Base-by-base conservation (phyloP, 2,329 filamentous ascomycete species). In the Cryphonectria carpinicola region DNA sequence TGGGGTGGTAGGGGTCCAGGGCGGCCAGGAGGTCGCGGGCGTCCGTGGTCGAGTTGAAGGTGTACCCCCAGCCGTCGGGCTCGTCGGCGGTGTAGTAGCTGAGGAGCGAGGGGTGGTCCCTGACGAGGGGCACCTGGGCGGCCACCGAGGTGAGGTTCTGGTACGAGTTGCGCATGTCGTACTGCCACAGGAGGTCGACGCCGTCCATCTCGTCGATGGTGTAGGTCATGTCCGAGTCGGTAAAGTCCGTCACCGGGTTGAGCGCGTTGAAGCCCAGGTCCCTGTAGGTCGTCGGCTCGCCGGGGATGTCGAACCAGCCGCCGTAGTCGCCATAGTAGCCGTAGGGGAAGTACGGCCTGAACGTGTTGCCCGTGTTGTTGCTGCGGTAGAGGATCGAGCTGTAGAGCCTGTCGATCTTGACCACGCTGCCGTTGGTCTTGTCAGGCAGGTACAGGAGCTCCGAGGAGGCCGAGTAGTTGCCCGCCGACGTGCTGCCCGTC, bases 1-100 rank as follows among this genome's bases (percentile, higher is more conserved):
- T 84, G 0, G 88, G 88, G 78, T 90, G 89, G 78, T 90, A 90
- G 0, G 86, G 86, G 77, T 91, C 89, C 1, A 89, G 77, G 0
- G 76, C 71, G 70, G 81, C 82, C 75, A 89, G 83, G 7, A 82
- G 75, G 46, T 81, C 76, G 74, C 85, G 83, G 0, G 84, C 81
- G 28, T 79, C 73, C 1, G 73, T 71, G 0, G 87, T 83, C 0
- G 82, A 81, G 70, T 85, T 80, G 69, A 89, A 82, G 7, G 87
- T 84, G 74, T 89, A 83, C 69, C 86, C 83, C 77, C 83, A 82
- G 28, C 88, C 88, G 75, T 89, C 88, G 6, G 87, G 86, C 81
- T 86, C 83, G 67, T 85, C 84, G 1, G 81, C 79, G 10, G 78
- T 81, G 82, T 83, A 85, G 72, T 85, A 85, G 4, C 81, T 80